A percentile compares a stretch with the other conserved stretches of the same genome.
Evolutionary conservation across 805 yeast species (phyloP).

Genomic region (Kregervanrija fluxuum): DNA sequence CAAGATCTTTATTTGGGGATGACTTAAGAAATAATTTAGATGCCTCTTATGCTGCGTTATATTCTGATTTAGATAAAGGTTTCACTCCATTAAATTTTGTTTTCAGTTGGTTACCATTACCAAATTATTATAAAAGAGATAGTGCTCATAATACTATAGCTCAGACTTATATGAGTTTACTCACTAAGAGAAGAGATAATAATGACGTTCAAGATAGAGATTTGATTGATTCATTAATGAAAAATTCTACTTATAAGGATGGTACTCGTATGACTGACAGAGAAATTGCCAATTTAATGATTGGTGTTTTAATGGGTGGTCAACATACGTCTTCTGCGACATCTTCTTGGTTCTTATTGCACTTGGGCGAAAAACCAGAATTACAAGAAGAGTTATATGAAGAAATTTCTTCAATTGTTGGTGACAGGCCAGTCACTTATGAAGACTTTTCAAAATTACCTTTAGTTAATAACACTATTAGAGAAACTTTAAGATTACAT

Average conservation of each 20-base stretch:
- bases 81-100: slow-evolving; percentile 95
- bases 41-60: slow-evolving; percentile 75
- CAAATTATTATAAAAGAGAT: slow-evolving; percentile 72
- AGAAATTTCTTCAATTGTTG: slow-evolving; percentile 63
- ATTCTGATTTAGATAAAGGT: slow-evolving; percentile 91
- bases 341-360: slow-evolving; percentile 89
- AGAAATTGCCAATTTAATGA: slow-evolving; percentile 87
- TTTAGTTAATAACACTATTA: slow-evolving; percentile 72
- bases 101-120: slow-evolving; percentile 86
- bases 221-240: slow-evolving; percentile 81
- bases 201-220: slow-evolving; percentile 83
- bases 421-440: slow-evolving; percentile 61
- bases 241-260: slow-evolving; percentile 79
- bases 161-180: slow-evolving; percentile 71
- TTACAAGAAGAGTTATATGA: slow-evolving; percentile 73
- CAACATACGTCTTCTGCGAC: slow-evolving; percentile 98
- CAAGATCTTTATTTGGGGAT: slow-evolving; percentile 84
- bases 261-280: slow-evolving; percentile 92
- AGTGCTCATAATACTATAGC: slow-evolving; percentile 79
- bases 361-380: slow-evolving; percentile 80
- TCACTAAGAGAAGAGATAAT: slow-evolving; percentile 61
- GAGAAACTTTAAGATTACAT: slow-evolving; percentile 92
- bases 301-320: slow-evolving; percentile 98
- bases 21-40: slow-evolving; percentile 82
- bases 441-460: slow-evolving; percentile 81